Evolutionary conservation across 108 stramenopile species (phyloP).

Genomic region (Nitzschia sp.): DNA sequence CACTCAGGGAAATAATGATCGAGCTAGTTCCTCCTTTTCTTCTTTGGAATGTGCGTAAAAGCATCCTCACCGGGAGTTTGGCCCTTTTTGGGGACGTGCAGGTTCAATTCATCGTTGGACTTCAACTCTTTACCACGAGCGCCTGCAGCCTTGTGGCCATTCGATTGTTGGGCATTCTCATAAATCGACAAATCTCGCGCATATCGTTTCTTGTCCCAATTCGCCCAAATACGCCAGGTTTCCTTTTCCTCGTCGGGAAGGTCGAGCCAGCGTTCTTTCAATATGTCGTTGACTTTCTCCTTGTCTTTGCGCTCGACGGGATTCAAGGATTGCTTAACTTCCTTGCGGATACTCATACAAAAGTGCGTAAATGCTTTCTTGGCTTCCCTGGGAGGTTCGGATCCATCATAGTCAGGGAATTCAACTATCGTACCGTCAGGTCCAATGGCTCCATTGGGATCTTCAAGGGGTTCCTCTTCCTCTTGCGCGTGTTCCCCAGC

Average conservation of each 20-base stretch:
- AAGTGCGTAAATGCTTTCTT: slow-evolving; percentile 87
- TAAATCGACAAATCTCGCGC: slow-evolving; percentile 46
- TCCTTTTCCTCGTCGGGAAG: slow-evolving; percentile 66
- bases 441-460: slow-evolving; percentile 58
- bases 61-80: not conserved
- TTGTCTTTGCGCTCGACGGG: slow-evolving; percentile 70
- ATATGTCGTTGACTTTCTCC: slow-evolving; percentile 63
- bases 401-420: slow-evolving; percentile 82
- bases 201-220: slow-evolving; percentile 78
- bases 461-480: slow-evolving; percentile 22
- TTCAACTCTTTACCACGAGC: not conserved
- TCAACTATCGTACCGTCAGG: slow-evolving; percentile 68
- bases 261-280: slow-evolving; percentile 70
- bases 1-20: not conserved
- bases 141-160: not conserved
- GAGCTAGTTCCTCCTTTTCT: not conserved
- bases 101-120: not conserved
- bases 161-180: slow-evolving; percentile 7
- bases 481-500: not conserved
- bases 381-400: slow-evolving; percentile 64
- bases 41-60: slow-evolving; percentile 10
- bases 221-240: slow-evolving; percentile 74
- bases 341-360: slow-evolving; percentile 64
- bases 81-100: slow-evolving; percentile 19
- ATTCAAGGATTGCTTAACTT: slow-evolving; percentile 67